These are phyloP conservation scores for Ceratocystis variospora DNA, from an alignment of 2,329 filamentous ascomycete genomes.

Conservation along the genomic window DNA sequence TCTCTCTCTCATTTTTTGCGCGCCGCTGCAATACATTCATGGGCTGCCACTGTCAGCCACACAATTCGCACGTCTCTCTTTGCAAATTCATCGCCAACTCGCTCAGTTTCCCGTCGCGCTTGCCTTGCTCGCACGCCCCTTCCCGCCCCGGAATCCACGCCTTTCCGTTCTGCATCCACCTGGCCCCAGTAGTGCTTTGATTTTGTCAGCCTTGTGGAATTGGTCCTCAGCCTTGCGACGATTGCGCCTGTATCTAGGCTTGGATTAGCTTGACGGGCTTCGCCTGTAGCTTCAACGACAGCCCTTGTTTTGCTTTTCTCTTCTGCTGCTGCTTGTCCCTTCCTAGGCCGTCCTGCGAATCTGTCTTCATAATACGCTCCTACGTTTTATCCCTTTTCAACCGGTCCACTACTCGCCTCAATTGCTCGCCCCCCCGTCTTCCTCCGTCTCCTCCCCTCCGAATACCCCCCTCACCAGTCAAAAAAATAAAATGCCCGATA, in stretches of 20 bases:
- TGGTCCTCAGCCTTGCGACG: constrained; percentile 12
- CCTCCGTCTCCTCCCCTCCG: constrained; percentile 19
- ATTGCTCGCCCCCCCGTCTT: constrained; percentile 16
- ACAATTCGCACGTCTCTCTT: neutral
- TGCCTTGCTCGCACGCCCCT: constrained; percentile 4
- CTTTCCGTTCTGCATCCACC: neutral
- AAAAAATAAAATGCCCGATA: constrained; percentile 44
- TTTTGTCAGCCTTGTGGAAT: constrained; percentile 13
- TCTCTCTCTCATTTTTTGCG: neutral
- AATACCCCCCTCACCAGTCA: too few relatives aligned
- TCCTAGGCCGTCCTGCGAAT: neutral
- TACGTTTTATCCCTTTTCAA: too few relatives aligned
- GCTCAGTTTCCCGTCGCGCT: neutral
- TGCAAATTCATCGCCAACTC: neutral
- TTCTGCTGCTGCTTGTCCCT: constrained; percentile 8
- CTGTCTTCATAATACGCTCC: too few relatives aligned
- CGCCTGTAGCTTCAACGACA: neutral
- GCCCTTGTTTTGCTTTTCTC: neutral
- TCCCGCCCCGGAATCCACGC: neutral
- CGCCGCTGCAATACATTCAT: neutral
- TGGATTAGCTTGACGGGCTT: neutral
- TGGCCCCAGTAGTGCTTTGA: too few relatives aligned
- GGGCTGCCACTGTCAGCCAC: constrained; percentile 1
- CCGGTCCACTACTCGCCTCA: neutral
- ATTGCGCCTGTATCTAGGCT: neutral